Percentiles rank a stretch among this genome's conserved stretches.
phyloP scores from a whole-genome alignment of 1,284 basidiomycete genomes.

The Ceratobasidium sp. region DNA sequence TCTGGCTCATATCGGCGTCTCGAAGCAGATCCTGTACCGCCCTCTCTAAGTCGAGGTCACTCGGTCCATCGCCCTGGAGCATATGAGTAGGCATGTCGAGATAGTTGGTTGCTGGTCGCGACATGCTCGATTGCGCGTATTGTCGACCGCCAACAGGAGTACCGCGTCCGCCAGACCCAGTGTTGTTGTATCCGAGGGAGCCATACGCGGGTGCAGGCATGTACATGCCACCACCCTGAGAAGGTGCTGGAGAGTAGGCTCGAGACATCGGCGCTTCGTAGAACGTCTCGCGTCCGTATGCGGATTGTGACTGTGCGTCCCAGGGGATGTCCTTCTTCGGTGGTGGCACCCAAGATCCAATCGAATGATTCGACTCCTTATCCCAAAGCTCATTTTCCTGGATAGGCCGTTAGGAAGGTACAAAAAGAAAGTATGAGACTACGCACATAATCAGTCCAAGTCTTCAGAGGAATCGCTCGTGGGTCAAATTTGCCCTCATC shows the following conservation, averaged over 20 bases:
- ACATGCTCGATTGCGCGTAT: slow-evolving; percentile 67
- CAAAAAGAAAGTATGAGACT: background rate
- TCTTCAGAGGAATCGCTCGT: slow-evolving; percentile 91
- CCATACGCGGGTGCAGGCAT: slow-evolving; percentile 36
- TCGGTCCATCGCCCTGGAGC: slow-evolving; percentile 64
- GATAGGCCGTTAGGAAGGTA: slow-evolving; percentile 43
- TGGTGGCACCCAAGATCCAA: slow-evolving; percentile 86
- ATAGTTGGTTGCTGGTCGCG: slow-evolving; percentile 79
- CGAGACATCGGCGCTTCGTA: slow-evolving; percentile 70
- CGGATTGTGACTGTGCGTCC: slow-evolving; percentile 77
- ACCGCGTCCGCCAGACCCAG: slow-evolving; percentile 43
- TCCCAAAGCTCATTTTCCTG: slow-evolving; percentile 98
- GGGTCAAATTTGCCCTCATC: slow-evolving; percentile 98
- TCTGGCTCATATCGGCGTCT: slow-evolving; percentile 84
- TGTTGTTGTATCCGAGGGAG: slow-evolving; percentile 18
- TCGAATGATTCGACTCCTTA: slow-evolving; percentile 92
- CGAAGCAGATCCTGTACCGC: slow-evolving; percentile 79
- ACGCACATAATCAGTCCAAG: slow-evolving; percentile 93
- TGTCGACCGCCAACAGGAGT: slow-evolving; percentile 41
- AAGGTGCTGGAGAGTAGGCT: slow-evolving; percentile 77
- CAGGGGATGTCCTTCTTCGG: slow-evolving; percentile 76
- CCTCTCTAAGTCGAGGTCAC: slow-evolving; percentile 78
- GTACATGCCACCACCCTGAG: slow-evolving; percentile 64
- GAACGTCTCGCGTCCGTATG: slow-evolving; percentile 85
- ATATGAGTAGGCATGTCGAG: slow-evolving; percentile 55